A percentile compares a stretch with the other conserved stretches of the same genome.
Evolutionary conservation across 768 basidiomycete species (phyloP).

Genomic region (Pholiota molesta): DNA sequence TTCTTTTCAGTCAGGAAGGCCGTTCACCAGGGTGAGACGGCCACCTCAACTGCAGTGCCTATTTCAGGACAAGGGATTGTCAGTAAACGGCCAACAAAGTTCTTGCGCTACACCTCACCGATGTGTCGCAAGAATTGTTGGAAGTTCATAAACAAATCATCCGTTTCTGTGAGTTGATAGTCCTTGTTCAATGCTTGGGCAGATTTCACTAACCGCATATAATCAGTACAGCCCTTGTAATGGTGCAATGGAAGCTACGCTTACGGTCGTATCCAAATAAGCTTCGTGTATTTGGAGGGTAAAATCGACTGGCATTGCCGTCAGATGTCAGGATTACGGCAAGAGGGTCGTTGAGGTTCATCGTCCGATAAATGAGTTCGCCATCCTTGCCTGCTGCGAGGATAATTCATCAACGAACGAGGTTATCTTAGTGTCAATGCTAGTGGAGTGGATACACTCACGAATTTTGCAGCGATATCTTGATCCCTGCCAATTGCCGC

Average conservation of each 20-base stretch:
- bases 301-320: conserved; percentile 49
- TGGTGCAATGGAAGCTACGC: conserved; percentile 20
- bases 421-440: not conserved
- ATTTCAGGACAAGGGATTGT: not conserved
- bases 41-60: conserved; percentile 6
- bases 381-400: conserved; percentile 49
- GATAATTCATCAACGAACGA: not conserved
- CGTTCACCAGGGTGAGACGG: conserved; percentile 5
- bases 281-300: conserved; percentile 51
- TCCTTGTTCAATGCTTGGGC: conserved; percentile 47
- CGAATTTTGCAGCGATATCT: conserved; percentile 55
- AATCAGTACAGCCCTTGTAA: not conserved
- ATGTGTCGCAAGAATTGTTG: conserved; percentile 61
- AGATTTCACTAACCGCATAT: conserved; percentile 36
- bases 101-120: conserved; percentile 34
- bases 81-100: too few species aligned
- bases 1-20: not conserved
- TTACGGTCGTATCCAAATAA: conserved; percentile 58
- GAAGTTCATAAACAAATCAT: conserved; percentile 45
- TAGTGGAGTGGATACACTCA: conserved; percentile 31
- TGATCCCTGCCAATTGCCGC: conserved; percentile 44
- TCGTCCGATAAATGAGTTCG: conserved; percentile 44
- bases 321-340: conserved; percentile 48
- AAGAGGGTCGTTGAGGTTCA: conserved; percentile 47
- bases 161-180: conserved; percentile 48